Conservation (phyloP, 305 asterid species). For the Petunia hybrid region DNA sequence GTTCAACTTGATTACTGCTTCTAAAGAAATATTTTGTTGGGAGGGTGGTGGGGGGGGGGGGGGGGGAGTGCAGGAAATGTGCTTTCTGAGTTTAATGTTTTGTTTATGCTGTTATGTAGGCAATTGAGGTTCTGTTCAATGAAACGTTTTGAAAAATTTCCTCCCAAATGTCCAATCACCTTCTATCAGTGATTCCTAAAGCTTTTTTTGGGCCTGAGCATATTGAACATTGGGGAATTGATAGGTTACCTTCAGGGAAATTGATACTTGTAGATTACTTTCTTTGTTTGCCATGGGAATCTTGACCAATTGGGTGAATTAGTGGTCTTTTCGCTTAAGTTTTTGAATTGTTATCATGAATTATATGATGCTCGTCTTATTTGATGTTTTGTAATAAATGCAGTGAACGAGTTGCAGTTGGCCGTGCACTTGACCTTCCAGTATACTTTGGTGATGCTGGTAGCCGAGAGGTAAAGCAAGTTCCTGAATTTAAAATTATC, state of each 20-base stretch:
- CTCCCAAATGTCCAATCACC: too few relatives aligned
- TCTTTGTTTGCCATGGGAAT: neutral
- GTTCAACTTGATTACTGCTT: neutral
- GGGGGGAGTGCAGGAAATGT: neutral
- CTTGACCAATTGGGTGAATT: neutral
- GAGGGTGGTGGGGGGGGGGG: neutral
- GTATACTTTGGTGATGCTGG: conserved; percentile 99
- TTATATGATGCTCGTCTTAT: neutral
- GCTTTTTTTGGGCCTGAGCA: too few relatives aligned
- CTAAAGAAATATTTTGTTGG: neutral
- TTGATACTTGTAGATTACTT: too few relatives aligned
- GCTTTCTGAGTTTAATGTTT: neutral
- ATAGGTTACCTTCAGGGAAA: too few relatives aligned
- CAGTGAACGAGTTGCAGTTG: conserved; percentile 96
- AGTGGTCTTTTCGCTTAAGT: neutral
- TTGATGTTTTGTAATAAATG: conserved; percentile 31
- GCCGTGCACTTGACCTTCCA: conserved; percentile 99
- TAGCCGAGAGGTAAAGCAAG: conserved; percentile 85
- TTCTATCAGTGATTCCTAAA: too few relatives aligned
- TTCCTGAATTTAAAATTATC: conserved; percentile 26
- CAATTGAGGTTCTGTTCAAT: too few relatives aligned
- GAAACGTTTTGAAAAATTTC: neutral
- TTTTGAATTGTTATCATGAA: conserved; percentile 11
- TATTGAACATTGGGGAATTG: too few relatives aligned
- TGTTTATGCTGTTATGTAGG: neutral